These are phyloP conservation scores for Laguncularia racemosa DNA, from an alignment of 345 rosid genomes.

Conservation along the genomic window DNA sequence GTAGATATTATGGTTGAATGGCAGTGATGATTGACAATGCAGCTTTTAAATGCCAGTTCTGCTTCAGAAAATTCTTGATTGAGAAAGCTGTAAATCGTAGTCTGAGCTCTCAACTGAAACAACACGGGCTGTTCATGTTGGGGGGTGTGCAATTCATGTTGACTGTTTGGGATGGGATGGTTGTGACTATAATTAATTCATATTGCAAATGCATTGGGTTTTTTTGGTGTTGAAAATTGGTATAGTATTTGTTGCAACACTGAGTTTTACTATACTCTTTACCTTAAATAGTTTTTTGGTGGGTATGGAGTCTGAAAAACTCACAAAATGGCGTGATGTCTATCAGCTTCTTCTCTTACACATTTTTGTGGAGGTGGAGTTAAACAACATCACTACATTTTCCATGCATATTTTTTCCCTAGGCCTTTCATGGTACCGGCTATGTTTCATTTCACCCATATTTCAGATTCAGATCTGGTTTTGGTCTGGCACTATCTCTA, in stretches of 20 bases:
- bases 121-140: no score
- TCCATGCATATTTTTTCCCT: background rate
- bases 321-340: conserved; percentile 8
- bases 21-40: conserved; percentile 19
- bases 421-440: background rate
- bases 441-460: no score
- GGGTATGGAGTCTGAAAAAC: conserved; percentile 14
- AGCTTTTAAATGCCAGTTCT: conserved; percentile 30
- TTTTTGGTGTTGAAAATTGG: no score
- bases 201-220: no score
- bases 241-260: background rate
- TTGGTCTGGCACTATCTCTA: no score
- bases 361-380: conserved; percentile 4
- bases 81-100: conserved; percentile 13
- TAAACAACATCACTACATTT: conserved; percentile 11
- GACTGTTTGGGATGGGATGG: no score
- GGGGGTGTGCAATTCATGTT: no score
- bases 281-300: background rate
- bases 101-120: no score
- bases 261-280: conserved; percentile 14
- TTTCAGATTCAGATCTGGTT: no score
- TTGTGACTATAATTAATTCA: no score
- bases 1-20: no score
- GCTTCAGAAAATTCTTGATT: conserved; percentile 30
- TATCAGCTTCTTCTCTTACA: conserved; percentile 10